Evolutionary conservation across 257 asterid species (phyloP).

Genomic region (Eustoma russellianum): DNA sequence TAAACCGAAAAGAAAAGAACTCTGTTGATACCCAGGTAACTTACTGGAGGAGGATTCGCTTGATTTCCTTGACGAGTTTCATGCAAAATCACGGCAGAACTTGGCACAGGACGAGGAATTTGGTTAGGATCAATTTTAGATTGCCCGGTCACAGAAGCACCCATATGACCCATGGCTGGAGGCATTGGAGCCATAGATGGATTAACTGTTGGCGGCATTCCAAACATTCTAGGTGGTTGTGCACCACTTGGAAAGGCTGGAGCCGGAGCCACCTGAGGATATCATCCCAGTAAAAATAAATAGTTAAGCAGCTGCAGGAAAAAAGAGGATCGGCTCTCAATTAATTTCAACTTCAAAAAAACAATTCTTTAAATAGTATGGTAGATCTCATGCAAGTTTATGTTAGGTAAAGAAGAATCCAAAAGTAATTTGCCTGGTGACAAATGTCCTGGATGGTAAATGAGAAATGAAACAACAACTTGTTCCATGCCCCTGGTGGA

Average conservation of each 20-base stretch:
- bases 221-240: conserved; percentile 67
- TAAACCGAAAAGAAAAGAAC: not conserved
- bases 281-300: conserved; percentile 18
- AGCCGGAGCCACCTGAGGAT: conserved; percentile 58
- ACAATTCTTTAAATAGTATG: no score
- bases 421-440: no score
- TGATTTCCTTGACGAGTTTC: conserved; percentile 97
- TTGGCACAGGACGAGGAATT: conserved; percentile 82
- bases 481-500: no score
- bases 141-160: conserved; percentile 45
- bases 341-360: no score
- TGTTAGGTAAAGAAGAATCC: no score
- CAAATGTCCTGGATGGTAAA: no score
- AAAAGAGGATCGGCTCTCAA: no score
- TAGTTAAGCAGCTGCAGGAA: not conserved
- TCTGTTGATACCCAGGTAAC: not conserved
- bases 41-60: conserved; percentile 98
- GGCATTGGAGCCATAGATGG: conserved; percentile 56
- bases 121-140: conserved; percentile 95
- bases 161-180: conserved; percentile 43
- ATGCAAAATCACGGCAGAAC: conserved; percentile 56
- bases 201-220: conserved; percentile 72
- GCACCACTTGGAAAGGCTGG: conserved; percentile 48
- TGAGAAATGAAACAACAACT: no score
- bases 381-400: no score